These are phyloP conservation scores for Gillenia trifoliata DNA, from an alignment of 306 rosid species.

Conservation along the genomic window DNA sequence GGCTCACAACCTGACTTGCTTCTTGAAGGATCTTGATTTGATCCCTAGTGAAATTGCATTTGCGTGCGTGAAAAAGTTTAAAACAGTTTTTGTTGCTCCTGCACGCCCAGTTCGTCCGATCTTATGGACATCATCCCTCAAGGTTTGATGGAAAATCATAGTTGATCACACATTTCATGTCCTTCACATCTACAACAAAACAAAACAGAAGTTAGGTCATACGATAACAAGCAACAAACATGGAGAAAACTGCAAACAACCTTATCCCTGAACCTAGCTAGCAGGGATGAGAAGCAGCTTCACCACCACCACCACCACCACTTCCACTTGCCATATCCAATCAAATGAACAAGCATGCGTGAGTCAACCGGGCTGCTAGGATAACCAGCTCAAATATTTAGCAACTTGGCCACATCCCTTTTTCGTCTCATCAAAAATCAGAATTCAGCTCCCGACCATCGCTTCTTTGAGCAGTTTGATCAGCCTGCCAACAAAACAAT, in stretches of 20 bases:
- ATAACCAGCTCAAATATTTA: constrained; percentile 86
- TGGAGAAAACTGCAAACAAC: constrained; percentile 67
- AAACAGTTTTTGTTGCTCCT: constrained; percentile 89
- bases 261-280: constrained; percentile 90
- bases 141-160: constrained; percentile 91
- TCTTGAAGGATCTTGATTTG: constrained; percentile 74
- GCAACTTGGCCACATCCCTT: constrained; percentile 91
- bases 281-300: constrained; percentile 99
- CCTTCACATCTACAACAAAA: constrained; percentile 84
- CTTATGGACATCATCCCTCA: constrained; percentile 90
- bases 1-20: constrained; percentile 72
- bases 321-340: constrained; percentile 61
- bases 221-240: constrained; percentile 7
- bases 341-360: constrained; percentile 55
- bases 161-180: constrained; percentile 88
- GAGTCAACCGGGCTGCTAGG: constrained; percentile 96
- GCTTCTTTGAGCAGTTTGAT: constrained; percentile 66
- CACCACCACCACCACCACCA: constrained; percentile 73
- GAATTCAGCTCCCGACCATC: constrained; percentile 70
- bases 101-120: constrained; percentile 99
- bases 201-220: constrained; percentile 22
- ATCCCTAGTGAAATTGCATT: constrained; percentile 67
- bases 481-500: constrained; percentile 51
- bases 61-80: constrained; percentile 67
- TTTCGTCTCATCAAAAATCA: constrained; percentile 84